Evolutionary conservation across 306 rosid genomes (phyloP), one percentile per base, ranked within the genome.

Genomic region (Ceratonia siliqua): DNA sequence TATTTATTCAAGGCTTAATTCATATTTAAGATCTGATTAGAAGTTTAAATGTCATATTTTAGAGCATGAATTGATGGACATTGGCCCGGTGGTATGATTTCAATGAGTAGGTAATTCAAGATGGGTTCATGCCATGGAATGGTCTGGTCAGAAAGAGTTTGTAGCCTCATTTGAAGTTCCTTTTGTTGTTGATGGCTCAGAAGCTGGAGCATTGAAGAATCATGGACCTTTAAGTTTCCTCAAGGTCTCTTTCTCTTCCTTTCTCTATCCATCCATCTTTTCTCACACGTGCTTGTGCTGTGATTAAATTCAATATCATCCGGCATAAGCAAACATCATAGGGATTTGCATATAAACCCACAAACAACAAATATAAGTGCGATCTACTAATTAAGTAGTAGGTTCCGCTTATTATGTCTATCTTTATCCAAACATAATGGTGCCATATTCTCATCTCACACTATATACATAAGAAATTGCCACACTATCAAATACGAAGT

Each of bases 61-160:
- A 76, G 63, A 61, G 62, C 73, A 57, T 62, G 59, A 46, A 50
- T 48, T 80, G 74, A 81, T 77, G 53, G 57, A 7, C 54, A 55
- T 73, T 69, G 52, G 8, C 49, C 62, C 27, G 48, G 43, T 53
- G 57, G 39, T 72, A 17, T 81, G 63, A 68, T 83, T 82, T 17
- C 74, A 62, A 76, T 59, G 80, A 68, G 30, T 79, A 94, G 99
- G 99, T 72, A 94, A 94, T 79, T 94, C 99, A 69, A 94, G 93
- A 68, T 94, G 99, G 97, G 99, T 92, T 77, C 93, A 90, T 73
- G 93, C 96, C 45, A 92, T 94, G 99, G 85, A 87, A 82, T 94
- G 99, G 97, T 84, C 99, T 27, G 97, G 99, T 73, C 96, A 92
- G 85, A 75, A 86, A 64, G 82, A 94, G 83, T 94, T 90, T 74